phyloP scores from a whole-genome alignment of 148 eudicot genomes.

The Heliosperma pusillum region DNA sequence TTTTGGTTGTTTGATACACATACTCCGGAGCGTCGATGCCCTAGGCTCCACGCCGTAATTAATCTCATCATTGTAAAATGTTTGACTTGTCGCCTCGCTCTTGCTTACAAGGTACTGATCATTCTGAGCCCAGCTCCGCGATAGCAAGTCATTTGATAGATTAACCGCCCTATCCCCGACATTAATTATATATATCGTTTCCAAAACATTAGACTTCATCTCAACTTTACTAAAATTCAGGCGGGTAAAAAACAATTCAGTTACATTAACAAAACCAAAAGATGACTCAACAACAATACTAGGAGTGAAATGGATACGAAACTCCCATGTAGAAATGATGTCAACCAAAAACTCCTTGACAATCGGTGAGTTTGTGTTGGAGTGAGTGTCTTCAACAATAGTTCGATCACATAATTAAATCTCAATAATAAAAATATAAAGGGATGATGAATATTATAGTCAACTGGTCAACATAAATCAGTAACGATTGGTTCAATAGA shows the following conservation, averaged over 20 bases:
- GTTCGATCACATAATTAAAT: too few species aligned
- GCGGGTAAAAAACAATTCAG: slow-evolving; percentile 35
- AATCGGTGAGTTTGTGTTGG: not conserved
- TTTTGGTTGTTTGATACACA: slow-evolving; percentile 17
- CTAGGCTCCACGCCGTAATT: not conserved
- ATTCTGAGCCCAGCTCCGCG: slow-evolving; percentile 26
- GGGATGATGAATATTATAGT: too few species aligned
- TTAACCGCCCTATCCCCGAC: slow-evolving; percentile 12
- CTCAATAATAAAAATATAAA: too few species aligned
- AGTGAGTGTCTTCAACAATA: too few species aligned
- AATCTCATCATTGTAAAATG: not conserved
- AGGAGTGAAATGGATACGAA: slow-evolving; percentile 36
- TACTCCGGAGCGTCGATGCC: not conserved
- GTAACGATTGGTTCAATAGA: too few species aligned
- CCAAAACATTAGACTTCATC: slow-evolving; percentile 10
- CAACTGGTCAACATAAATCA: too few species aligned
- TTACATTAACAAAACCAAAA: slow-evolving; percentile 46
- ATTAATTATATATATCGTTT: slow-evolving; percentile 23
- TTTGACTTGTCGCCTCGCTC: not conserved
- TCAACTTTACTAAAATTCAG: slow-evolving; percentile 8
- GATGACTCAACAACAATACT: not conserved
- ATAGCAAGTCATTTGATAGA: not conserved
- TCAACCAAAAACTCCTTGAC: slow-evolving; percentile 35
- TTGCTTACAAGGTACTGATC: slow-evolving; percentile 20
- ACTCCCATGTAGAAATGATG: slow-evolving; percentile 6